These are phyloP conservation scores for Emmonsia crescens DNA, from an alignment of 2,329 filamentous ascomycete genomes.

Conservation along the genomic window DNA sequence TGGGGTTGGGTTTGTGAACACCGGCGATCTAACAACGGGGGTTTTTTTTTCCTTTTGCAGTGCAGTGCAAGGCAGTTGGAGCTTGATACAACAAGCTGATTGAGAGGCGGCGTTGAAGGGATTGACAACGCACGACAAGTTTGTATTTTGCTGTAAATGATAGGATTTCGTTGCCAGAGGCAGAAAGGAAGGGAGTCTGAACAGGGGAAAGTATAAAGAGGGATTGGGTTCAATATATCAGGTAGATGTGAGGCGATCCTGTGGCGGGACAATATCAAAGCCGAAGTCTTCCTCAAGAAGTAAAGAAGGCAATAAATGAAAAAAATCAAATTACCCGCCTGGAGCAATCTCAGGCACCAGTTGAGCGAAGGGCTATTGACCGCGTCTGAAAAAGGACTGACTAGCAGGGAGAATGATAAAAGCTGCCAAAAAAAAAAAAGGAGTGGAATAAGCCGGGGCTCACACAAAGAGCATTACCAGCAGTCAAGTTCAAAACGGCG, in stretches of 20 bases:
- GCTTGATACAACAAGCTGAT: constrained; percentile 7
- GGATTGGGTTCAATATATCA: background rate
- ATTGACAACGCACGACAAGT: constrained; percentile 9
- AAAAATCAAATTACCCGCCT: background rate
- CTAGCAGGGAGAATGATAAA: background rate
- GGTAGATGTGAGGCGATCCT: background rate
- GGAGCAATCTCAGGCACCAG: background rate
- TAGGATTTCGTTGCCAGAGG: background rate
- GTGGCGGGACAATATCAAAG: background rate
- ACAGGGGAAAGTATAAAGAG: background rate
- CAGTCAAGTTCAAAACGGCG: background rate
- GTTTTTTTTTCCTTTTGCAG: background rate
- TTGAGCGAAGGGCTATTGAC: background rate
- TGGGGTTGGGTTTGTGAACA: background rate
- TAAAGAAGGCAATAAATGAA: background rate
- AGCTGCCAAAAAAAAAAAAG: background rate
- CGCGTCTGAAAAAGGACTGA: background rate
- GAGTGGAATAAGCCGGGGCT: background rate
- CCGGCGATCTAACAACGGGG: background rate
- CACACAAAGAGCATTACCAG: background rate
- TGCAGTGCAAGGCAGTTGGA: background rate
- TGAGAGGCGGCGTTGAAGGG: constrained; percentile 9
- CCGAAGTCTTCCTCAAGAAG: background rate
- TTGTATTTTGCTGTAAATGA: background rate
- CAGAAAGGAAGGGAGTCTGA: background rate